Conservation (phyloP, 31 red algal species). For the Porphyra umbilicalis region DNA sequence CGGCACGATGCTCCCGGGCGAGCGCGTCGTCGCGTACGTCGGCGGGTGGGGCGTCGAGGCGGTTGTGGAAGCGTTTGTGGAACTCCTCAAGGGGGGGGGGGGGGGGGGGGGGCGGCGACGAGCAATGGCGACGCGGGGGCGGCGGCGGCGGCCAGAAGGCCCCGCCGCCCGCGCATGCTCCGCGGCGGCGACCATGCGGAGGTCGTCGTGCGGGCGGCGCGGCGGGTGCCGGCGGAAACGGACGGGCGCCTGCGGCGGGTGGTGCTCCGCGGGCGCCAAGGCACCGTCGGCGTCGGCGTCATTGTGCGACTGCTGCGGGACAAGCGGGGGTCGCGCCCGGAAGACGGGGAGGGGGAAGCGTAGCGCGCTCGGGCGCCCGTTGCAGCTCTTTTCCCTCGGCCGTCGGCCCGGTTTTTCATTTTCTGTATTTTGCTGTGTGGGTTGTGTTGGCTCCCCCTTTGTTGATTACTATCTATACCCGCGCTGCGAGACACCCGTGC, state of each 20-base stretch:
- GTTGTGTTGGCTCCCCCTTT: too few relatives aligned
- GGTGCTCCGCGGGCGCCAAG: not conserved
- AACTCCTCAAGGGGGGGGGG: slow-evolving; percentile 10
- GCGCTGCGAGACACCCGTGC: too few relatives aligned
- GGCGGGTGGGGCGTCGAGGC: slow-evolving; percentile 41
- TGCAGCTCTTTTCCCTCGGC: too few relatives aligned
- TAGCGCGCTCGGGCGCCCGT: too few relatives aligned
- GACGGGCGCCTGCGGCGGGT: not conserved
- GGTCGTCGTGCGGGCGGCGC: not conserved
- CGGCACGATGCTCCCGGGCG: slow-evolving; percentile 48
- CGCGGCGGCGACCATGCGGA: not conserved
- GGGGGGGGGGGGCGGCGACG: slow-evolving; percentile 3
- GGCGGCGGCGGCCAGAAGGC: not conserved
- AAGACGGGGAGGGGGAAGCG: not conserved
- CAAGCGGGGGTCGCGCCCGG: not conserved
- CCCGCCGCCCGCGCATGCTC: not conserved
- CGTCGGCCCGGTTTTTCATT: too few relatives aligned
- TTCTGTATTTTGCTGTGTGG: too few relatives aligned
- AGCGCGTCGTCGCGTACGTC: slow-evolving; percentile 47
- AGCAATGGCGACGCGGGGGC: not conserved
- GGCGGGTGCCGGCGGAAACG: not conserved
- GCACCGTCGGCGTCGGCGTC: not conserved
- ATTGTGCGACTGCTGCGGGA: not conserved
- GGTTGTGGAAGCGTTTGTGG: slow-evolving; percentile 28
- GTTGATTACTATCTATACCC: too few relatives aligned